A percentile compares a stretch with the other conserved stretches of the same genome.
Conservation (phyloP, 2,329 filamentous ascomycete genomes). For the Colletotrichum godetiae region DNA sequence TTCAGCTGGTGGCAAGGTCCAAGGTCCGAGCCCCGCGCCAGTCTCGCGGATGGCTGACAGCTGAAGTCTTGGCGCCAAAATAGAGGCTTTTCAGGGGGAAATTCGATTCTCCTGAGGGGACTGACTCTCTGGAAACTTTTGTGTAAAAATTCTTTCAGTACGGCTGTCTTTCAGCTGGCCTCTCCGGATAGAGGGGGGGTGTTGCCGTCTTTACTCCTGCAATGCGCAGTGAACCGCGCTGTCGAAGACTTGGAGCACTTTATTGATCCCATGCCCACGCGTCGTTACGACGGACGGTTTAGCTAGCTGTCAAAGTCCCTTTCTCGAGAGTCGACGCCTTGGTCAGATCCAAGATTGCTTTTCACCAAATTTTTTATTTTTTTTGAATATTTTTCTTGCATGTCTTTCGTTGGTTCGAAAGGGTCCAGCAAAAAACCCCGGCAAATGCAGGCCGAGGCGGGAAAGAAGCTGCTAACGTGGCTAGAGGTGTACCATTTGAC, state of each 20-base stretch:
- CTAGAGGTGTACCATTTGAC: neutral
- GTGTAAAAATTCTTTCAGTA: neutral
- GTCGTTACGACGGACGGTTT: neutral
- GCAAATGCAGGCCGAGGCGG: neutral
- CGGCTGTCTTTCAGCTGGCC: neutral
- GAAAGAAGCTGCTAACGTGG: neutral
- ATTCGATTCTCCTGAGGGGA: slow-evolving; percentile 5
- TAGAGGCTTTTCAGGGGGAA: slow-evolving; percentile 24
- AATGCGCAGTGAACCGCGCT: too few relatives aligned
- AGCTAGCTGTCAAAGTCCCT: neutral
- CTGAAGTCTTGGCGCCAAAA: slow-evolving; percentile 16
- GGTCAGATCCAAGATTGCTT: neutral
- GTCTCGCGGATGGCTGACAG: slow-evolving; percentile 10
- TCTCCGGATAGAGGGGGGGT: neutral
- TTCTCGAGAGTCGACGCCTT: neutral
- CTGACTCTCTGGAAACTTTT: neutral
- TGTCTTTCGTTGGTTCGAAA: slow-evolving; percentile 8
- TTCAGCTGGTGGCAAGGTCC: slow-evolving; percentile 13
- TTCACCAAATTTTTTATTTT: neutral
- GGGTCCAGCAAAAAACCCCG: neutral
- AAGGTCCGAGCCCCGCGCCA: slow-evolving; percentile 16
- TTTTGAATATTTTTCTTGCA: too few relatives aligned
- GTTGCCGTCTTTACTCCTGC: neutral
- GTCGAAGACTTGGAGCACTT: neutral
- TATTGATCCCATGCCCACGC: neutral